Conservation (phyloP, 1,284 basidiomycete species). For the Ceratobasidium theobromae region DNA sequence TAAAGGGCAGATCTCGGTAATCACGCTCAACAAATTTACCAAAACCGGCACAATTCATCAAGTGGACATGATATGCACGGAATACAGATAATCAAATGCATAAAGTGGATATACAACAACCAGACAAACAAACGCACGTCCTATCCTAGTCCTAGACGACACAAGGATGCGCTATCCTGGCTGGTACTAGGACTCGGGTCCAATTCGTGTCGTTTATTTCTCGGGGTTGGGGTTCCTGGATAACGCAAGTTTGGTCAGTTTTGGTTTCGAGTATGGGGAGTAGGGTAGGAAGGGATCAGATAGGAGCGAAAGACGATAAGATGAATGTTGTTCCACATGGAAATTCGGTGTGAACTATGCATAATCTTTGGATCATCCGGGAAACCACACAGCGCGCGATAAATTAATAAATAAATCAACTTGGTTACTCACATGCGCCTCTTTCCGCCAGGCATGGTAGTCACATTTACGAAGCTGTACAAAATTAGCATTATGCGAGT, state of each 20-base stretch:
- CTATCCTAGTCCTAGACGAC: too few species aligned
- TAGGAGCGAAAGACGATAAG: constrained; percentile 94
- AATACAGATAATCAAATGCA: neutral
- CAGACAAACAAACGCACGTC: too few species aligned
- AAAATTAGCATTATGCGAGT: neutral
- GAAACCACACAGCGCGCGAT: neutral
- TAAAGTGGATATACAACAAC: neutral
- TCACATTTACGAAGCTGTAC: constrained; percentile 90
- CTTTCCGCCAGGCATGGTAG: constrained; percentile 88
- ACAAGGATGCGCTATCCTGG: neutral
- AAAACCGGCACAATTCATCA: neutral
- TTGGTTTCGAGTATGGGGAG: neutral
- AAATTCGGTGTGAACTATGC: constrained; percentile 93
- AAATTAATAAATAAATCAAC: neutral
- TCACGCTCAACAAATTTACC: neutral
- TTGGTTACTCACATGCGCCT: constrained; percentile 82
- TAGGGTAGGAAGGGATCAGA: constrained; percentile 57
- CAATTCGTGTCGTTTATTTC: constrained; percentile 54
- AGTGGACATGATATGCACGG: neutral
- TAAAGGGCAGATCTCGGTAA: too few species aligned
- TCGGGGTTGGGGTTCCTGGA: constrained; percentile 80
- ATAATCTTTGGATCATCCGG: constrained; percentile 63
- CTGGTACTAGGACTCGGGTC: neutral
- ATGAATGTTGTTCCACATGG: constrained; percentile 77
- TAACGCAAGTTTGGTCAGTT: constrained; percentile 29